Evolutionary conservation across 78 protist species (phyloP).

Genomic region (Guillardia theta): DNA sequence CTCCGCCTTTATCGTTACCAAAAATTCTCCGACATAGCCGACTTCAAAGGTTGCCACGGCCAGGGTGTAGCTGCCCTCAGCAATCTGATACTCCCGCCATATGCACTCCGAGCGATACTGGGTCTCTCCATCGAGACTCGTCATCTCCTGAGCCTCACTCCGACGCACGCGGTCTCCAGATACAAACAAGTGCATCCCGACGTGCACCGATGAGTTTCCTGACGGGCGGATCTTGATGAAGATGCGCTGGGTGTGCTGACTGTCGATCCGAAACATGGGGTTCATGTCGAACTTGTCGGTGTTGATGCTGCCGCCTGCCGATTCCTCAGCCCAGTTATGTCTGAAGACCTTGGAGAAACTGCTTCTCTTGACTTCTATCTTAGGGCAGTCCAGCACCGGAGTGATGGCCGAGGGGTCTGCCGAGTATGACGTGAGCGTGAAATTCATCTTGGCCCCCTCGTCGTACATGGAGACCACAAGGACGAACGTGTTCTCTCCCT

Average conservation of each 20-base stretch:
- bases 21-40: neutral
- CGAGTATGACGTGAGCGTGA: neutral
- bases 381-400: neutral
- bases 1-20: neutral
- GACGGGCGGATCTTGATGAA: no score
- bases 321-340: neutral
- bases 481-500: neutral
- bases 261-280: neutral
- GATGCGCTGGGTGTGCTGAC: no score
- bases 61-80: neutral
- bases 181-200: no score
- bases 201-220: no score
- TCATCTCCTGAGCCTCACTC: no score
- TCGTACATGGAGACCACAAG: neutral
- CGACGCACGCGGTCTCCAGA: no score
- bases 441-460: neutral
- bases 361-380: neutral
- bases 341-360: neutral
- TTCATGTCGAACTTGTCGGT: neutral
- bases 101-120: neutral
- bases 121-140: neutral
- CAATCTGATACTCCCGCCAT: neutral
- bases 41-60: neutral
- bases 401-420: neutral
- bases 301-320: neutral